Percentiles rank a stretch among this genome's conserved stretches.
Evolutionary conservation across 768 basidiomycete genomes (phyloP).

Genomic region (Gloeopeniophorella convolvens): DNA sequence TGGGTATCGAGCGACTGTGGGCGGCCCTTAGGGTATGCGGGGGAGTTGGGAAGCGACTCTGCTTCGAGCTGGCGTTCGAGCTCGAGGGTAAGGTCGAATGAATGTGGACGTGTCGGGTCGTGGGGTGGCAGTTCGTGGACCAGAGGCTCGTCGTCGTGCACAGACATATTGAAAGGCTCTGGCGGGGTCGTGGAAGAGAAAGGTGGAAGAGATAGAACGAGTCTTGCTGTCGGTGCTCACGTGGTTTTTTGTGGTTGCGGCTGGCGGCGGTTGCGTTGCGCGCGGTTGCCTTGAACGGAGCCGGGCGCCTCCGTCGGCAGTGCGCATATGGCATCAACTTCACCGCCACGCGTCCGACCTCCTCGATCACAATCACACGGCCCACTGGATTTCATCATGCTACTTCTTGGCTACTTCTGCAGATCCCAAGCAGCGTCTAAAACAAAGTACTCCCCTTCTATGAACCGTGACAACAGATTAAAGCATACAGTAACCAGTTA

Average conservation of each 20-base stretch:
- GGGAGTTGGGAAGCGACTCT: slow-evolving; percentile 50
- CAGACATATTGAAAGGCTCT: slow-evolving; percentile 26
- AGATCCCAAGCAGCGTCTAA: no score
- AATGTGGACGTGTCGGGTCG: slow-evolving; percentile 33
- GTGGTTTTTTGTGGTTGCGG: slow-evolving; percentile 2
- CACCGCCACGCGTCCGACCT: no score
- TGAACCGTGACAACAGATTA: neutral
- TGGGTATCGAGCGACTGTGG: slow-evolving; percentile 62
- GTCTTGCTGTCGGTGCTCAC: neutral
- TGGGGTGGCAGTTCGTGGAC: slow-evolving; percentile 17
- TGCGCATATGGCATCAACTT: no score
- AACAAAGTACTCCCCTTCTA: neutral
- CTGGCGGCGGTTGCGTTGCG: no score
- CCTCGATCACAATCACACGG: no score
- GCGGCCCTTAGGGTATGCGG: slow-evolving; percentile 27
- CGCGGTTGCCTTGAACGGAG: no score
- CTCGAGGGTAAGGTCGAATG: slow-evolving; percentile 66
- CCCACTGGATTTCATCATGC: no score
- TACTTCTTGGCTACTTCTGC: no score
- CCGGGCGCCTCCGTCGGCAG: no score
- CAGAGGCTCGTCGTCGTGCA: slow-evolving; percentile 22
- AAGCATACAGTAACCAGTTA: no score
- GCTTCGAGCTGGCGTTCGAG: slow-evolving; percentile 69
- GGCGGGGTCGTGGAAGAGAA: neutral
- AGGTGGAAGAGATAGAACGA: neutral